Percentiles rank a stretch among this genome's conserved stretches.
Conservation (phyloP, 768 basidiomycete species). For the Flagelloscypha sp. region DNA sequence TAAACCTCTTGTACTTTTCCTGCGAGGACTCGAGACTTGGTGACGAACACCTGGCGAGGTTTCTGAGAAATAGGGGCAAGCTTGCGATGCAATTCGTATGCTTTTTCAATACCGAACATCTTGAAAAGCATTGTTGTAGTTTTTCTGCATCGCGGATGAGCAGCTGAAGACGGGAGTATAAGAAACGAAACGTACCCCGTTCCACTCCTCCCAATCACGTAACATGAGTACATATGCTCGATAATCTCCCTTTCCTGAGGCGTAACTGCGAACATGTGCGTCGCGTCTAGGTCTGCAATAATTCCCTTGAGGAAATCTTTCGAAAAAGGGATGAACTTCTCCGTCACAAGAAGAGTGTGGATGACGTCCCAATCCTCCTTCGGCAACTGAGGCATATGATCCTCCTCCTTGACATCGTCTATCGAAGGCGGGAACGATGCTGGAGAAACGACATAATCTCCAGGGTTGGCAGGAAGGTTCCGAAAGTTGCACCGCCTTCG, state of each 20-base stretch:
- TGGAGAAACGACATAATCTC: conserved; percentile 24
- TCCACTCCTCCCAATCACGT: conserved; percentile 41
- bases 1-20: conserved; percentile 43
- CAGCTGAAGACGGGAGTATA: no score
- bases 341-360: not conserved
- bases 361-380: conserved; percentile 7
- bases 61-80: conserved; percentile 19
- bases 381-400: conserved; percentile 11
- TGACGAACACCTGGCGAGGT: conserved; percentile 45
- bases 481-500: conserved; percentile 23
- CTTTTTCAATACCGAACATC: conserved; percentile 58
- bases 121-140: conserved; percentile 74
- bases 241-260: conserved; percentile 30
- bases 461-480: conserved; percentile 13
- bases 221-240: conserved; percentile 32
- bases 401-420: conserved; percentile 6
- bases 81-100: conserved; percentile 32
- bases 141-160: conserved; percentile 36
- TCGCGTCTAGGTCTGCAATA: conserved; percentile 11
- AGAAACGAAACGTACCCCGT: conserved; percentile 31
- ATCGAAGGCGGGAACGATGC: conserved; percentile 20
- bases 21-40: conserved; percentile 39
- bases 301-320: conserved; percentile 9
- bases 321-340: not conserved
- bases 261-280: conserved; percentile 13